Percentiles rank a stretch among this genome's conserved stretches.
Evolutionary conservation across 2,329 filamentous ascomycete genomes (phyloP).

Genomic region (Aspergillus terreus): DNA sequence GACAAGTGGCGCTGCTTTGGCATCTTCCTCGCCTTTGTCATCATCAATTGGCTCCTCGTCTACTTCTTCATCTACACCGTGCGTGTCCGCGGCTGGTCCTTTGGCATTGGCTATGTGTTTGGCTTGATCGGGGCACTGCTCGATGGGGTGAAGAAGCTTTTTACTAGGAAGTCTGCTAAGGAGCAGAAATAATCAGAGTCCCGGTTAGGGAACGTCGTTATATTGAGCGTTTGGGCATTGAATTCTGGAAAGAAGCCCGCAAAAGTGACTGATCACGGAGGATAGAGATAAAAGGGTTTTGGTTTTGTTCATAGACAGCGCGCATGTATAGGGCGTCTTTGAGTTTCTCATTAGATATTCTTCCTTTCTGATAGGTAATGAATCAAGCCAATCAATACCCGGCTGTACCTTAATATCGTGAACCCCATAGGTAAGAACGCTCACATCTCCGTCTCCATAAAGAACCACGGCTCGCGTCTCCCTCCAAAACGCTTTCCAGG

Average conservation of each 20-base stretch:
- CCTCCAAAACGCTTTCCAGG: constrained; percentile 26
- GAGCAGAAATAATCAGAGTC: constrained; percentile 8
- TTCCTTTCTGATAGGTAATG: background rate
- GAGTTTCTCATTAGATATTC: background rate
- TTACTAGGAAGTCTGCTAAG: constrained; percentile 20
- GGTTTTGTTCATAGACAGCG: background rate
- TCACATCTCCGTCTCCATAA: constrained; percentile 10
- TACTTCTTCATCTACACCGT: constrained; percentile 77
- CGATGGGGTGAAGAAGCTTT: constrained; percentile 26
- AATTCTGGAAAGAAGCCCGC: background rate
- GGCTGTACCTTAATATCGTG: background rate
- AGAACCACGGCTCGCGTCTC: constrained; percentile 23
- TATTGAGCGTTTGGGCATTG: background rate
- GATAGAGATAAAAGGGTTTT: background rate
- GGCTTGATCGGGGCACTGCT: constrained; percentile 42
- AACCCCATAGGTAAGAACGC: no score
- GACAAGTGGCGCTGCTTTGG: constrained; percentile 73
- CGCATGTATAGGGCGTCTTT: background rate
- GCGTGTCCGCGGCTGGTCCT: constrained; percentile 65
- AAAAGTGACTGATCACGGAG: background rate
- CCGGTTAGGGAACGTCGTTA: no score
- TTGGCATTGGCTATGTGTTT: constrained; percentile 62
- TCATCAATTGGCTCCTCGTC: constrained; percentile 68
- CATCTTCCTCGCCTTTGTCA: constrained; percentile 67
- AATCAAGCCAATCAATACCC: background rate